These are phyloP conservation scores for Epichloe coenophiala DNA, from an alignment of 2,329 filamentous ascomycete species.

Conservation along the genomic window DNA sequence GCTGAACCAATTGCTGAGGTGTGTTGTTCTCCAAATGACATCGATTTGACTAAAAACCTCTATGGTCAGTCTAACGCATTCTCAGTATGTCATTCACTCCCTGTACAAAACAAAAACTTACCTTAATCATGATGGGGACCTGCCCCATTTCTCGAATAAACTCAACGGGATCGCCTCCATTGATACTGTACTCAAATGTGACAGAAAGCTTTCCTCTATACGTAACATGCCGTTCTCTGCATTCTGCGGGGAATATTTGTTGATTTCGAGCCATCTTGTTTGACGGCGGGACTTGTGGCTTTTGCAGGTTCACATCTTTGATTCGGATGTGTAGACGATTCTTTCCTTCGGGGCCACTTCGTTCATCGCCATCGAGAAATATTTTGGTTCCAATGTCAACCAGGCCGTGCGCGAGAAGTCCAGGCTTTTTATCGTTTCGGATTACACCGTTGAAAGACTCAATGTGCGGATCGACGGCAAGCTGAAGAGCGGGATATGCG, in stretches of 20 bases:
- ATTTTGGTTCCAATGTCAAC: constrained; percentile 82
- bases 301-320: constrained; percentile 71
- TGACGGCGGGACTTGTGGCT: constrained; percentile 60
- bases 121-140: constrained; percentile 86
- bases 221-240: constrained; percentile 81
- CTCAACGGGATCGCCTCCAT: constrained; percentile 73
- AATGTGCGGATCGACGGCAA: constrained; percentile 81
- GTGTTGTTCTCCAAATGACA: constrained; percentile 83
- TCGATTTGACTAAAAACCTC: constrained; percentile 55
- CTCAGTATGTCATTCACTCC: not conserved
- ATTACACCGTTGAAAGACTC: constrained; percentile 93
- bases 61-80: not conserved
- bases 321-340: constrained; percentile 71
- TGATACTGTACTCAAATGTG: constrained; percentile 73
- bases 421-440: constrained; percentile 46
- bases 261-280: constrained; percentile 79
- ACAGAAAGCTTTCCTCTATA: constrained; percentile 80
- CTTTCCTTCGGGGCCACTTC: constrained; percentile 41
- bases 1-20: constrained; percentile 67
- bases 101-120: constrained; percentile 24
- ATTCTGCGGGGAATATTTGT: constrained; percentile 83
- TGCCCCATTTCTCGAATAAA: constrained; percentile 75
- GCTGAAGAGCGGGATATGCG: constrained; percentile 75
- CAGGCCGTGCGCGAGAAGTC: constrained; percentile 56
- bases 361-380: constrained; percentile 70